Evolutionary conservation across 768 basidiomycete genomes (phyloP), one percentile per base, ranked within the genome.

Genomic region (Cyathus striatus): DNA sequence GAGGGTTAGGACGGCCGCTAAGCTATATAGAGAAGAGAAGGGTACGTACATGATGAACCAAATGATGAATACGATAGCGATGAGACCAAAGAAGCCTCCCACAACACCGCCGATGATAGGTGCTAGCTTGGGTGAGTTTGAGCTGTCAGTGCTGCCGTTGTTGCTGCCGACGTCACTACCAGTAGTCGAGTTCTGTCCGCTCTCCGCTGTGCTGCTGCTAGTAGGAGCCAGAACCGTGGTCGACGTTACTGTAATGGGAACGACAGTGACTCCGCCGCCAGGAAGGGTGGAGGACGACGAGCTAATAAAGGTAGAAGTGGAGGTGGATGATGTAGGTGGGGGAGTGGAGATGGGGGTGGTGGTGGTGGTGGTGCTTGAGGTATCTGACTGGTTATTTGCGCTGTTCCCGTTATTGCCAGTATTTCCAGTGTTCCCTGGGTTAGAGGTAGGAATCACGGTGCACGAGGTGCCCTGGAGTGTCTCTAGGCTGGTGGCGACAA

Each of bases 61-160:
- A 27, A 76, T 53, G 18, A 67, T 49, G 12, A 61, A 61, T 0
- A 72, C 74, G 4, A 80, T 51, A 2, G 55, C 65, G 14, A 76
- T 50, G 26, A 78, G 54, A 17, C 73, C 76, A 45, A 79, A 60
- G 52, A 79, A 71, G 9, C 79, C 79, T 13, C 77, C 79, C 4
- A 78, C 55, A 5, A 69, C 70, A 24, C 79, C 75, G 12, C 78
- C 79, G 14, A 79, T 59, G 46, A 79, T 74, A 9, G 77, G 67
- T 1, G 60, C 73, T 4, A 77, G 41, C 38, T 68, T 51, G 6
- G 58, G 50, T 3, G 63, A 48, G 32, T 52, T 51, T 21, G 45
- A 43, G 16, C 38, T 40, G 36, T 47, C 48, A 17, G 38, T 41
- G 26, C 45, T 50, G 18, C 41, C 46, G 45, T 44, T 21, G 48